Conservation (phyloP, 164 flowering plant genomes). For the Vitis labrusca region DNA sequence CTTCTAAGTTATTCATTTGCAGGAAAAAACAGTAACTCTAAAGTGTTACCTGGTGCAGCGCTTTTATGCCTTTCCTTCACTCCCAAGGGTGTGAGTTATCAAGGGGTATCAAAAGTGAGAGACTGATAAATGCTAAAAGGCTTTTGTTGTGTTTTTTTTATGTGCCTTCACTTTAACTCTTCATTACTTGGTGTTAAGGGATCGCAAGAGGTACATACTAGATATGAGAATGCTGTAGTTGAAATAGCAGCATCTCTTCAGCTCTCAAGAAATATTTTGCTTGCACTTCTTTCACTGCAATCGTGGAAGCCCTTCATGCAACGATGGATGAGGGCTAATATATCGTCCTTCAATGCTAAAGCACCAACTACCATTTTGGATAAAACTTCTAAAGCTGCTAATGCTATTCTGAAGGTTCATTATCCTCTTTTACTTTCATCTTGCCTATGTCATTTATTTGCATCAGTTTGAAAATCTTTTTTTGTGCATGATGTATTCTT, state of each 20-base stretch:
- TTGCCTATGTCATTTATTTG: not conserved
- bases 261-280: constrained; percentile 74
- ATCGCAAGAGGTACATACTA: constrained; percentile 37
- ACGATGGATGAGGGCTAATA: constrained; percentile 64
- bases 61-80: constrained; percentile 55
- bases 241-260: constrained; percentile 76
- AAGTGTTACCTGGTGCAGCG: constrained; percentile 84
- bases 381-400: constrained; percentile 67
- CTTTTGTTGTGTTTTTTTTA: constrained; percentile 3
- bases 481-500: not conserved
- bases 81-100: constrained; percentile 41
- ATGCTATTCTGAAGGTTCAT: constrained; percentile 73
- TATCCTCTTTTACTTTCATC: not conserved
- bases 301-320: constrained; percentile 92
- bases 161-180: constrained; percentile 1
- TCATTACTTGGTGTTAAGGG: constrained; percentile 32
- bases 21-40: constrained; percentile 36
- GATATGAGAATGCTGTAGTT: constrained; percentile 53
- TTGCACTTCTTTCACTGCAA: constrained; percentile 79
- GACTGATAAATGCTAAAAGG: not conserved
- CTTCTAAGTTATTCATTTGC: constrained; percentile 11
- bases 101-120: constrained; percentile 46
- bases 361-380: constrained; percentile 29
- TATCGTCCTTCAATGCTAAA: constrained; percentile 41
- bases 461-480: not conserved